Evolutionary conservation across 2,329 filamentous ascomycete genomes (phyloP).

Genomic region (Aspergillus sp.): DNA sequence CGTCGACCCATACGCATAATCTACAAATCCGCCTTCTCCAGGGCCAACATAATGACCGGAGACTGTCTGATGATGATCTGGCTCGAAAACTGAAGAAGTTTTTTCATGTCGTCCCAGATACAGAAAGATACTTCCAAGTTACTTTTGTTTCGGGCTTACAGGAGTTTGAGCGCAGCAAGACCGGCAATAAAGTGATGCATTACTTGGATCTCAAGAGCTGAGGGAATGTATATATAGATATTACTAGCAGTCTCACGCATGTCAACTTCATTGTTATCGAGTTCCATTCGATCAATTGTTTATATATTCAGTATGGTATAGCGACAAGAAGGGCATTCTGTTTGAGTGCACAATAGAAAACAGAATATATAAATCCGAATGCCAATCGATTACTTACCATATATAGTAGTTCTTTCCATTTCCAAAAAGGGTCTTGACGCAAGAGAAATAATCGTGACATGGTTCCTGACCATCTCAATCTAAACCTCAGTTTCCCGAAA

Average conservation of each 20-base stretch:
- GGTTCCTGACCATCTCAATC: no score
- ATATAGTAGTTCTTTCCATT: no score
- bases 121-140: background rate
- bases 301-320: no score
- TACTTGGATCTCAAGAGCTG: background rate
- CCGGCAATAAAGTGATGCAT: background rate
- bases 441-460: no score
- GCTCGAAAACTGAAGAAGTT: background rate
- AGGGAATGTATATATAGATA: background rate
- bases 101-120: background rate
- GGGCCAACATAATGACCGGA: background rate
- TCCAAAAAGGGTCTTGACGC: no score
- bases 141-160: background rate
- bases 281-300: no score
- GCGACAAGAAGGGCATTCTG: no score
- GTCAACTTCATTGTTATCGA: no score
- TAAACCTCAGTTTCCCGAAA: no score
- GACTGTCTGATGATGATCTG: background rate
- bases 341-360: no score
- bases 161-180: background rate
- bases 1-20: background rate
- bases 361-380: background rate
- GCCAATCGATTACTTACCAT: background rate
- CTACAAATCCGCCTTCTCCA: background rate
- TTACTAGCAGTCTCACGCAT: background rate